These are phyloP conservation scores for Purpureocillium takamizusanense DNA, from an alignment of 2,329 filamentous ascomycete species.

Conservation along the genomic window DNA sequence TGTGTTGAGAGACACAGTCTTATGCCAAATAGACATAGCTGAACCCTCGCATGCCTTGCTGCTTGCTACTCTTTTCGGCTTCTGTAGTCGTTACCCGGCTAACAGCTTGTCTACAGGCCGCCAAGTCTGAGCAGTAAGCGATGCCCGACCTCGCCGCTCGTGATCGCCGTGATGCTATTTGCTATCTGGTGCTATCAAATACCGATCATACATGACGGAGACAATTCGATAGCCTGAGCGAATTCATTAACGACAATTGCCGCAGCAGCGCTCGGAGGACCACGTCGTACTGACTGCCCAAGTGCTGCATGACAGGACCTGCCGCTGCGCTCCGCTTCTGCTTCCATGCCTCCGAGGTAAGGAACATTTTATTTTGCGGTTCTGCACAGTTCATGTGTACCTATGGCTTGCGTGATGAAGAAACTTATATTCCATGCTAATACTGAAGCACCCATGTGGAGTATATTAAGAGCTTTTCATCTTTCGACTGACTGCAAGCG, in stretches of 20 bases:
- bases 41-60: constrained; percentile 16
- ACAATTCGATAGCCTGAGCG: constrained; percentile 20
- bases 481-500: constrained; percentile 61
- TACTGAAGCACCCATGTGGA: constrained; percentile 60
- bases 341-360: constrained; percentile 18
- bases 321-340: no score
- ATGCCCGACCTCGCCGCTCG: background rate
- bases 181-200: constrained; percentile 37
- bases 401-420: constrained; percentile 49
- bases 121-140: background rate
- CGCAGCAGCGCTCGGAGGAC: background rate
- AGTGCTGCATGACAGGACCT: no score
- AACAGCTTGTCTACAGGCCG: background rate
- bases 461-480: constrained; percentile 70
- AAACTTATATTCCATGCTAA: constrained; percentile 69
- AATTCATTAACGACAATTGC: constrained; percentile 1
- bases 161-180: constrained; percentile 25
- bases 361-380: constrained; percentile 9
- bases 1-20: constrained; percentile 43
- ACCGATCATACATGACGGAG: constrained; percentile 32
- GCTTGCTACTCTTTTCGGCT: background rate
- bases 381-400: constrained; percentile 2
- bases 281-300: background rate
- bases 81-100: constrained; percentile 1
- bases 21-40: constrained; percentile 48